Evolutionary conservation across 345 rosid genomes (phyloP).

Genomic region (Acer negundo): DNA sequence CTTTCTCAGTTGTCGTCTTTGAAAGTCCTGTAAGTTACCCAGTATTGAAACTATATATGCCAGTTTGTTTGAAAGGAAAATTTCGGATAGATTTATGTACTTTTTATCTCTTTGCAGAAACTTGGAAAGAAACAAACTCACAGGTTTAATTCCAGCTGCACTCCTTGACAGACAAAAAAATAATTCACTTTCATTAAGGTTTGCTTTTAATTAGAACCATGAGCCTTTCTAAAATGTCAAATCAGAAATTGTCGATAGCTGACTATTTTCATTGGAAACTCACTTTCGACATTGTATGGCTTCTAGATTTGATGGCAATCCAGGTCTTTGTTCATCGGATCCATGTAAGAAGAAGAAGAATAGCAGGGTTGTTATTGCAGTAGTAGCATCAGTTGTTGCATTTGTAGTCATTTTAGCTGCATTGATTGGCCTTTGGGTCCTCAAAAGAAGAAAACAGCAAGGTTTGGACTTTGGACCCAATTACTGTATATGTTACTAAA

Average conservation of each 20-base stretch:
- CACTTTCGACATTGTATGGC: neutral
- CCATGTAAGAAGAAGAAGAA: slow-evolving; percentile 41
- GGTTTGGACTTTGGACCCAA: slow-evolving; percentile 15
- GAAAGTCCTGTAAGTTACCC: slow-evolving; percentile 49
- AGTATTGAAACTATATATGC: neutral
- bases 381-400: slow-evolving; percentile 30
- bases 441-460: slow-evolving; percentile 28
- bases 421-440: slow-evolving; percentile 16
- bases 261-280: neutral
- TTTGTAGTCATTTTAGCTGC: slow-evolving; percentile 30
- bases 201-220: neutral
- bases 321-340: slow-evolving; percentile 36
- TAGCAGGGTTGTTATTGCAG: slow-evolving; percentile 23
- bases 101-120: slow-evolving; percentile 32
- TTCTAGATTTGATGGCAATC: slow-evolving; percentile 20
- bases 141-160: slow-evolving; percentile 49
- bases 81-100: neutral
- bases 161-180: slow-evolving; percentile 41
- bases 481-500: too few relatives aligned
- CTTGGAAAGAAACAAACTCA: slow-evolving; percentile 41
- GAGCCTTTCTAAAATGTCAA: neutral
- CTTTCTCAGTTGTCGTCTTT: slow-evolving; percentile 38
- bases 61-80: neutral
- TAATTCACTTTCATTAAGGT: slow-evolving; percentile 44
- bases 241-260: neutral